Evolutionary conservation across 192 early-diverging fungal species (phyloP).

Genomic region (Pecoramyces ruminantium): DNA sequence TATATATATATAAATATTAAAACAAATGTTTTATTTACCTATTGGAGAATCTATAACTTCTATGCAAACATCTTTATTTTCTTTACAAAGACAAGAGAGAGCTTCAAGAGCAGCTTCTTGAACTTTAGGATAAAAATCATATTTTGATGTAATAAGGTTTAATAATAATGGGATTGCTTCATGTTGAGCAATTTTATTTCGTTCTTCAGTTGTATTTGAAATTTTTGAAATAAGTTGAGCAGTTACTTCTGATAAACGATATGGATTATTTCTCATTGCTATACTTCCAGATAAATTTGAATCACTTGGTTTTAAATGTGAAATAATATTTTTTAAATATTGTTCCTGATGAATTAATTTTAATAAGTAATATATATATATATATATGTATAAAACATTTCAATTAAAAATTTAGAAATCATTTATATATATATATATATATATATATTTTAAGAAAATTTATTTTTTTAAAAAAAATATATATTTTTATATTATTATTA

Average conservation of each 20-base stretch:
- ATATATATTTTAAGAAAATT: no score
- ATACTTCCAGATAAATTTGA: not conserved
- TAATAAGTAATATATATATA: no score
- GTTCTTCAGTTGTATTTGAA: conserved; percentile 35
- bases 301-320: not conserved
- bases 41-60: conserved; percentile 18
- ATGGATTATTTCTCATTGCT: not conserved
- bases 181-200: conserved; percentile 28
- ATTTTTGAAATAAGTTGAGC: conserved; percentile 44
- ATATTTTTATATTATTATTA: no score
- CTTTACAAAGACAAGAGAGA: conserved; percentile 42
- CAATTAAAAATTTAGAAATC: no score
- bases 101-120: conserved; percentile 69
- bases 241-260: conserved; percentile 37
- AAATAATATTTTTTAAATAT: not conserved
- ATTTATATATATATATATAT: no score
- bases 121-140: conserved; percentile 26
- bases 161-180: conserved; percentile 39
- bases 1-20: no score
- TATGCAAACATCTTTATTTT: conserved; percentile 30
- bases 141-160: conserved; percentile 28
- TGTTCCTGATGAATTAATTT: not conserved
- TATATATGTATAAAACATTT: no score
- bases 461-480: no score
- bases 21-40: not conserved